phyloP scores from a whole-genome alignment of 495 filamentous ascomycete genomes.

The Aspergillus cavernicola region DNA sequence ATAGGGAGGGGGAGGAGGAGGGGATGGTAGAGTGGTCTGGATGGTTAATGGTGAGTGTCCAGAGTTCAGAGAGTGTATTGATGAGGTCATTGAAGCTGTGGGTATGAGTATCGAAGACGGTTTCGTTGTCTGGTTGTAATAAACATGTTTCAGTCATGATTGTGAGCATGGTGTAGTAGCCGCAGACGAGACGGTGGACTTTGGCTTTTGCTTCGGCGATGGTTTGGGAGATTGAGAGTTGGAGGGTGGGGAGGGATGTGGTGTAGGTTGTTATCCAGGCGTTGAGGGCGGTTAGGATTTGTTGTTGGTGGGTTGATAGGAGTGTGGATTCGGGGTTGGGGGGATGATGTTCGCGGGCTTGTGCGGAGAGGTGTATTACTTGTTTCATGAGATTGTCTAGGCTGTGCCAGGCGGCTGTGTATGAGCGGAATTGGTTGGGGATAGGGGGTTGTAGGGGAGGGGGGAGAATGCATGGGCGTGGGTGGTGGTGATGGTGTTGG shows the following conservation, averaged over 20 bases:
- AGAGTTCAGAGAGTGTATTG: constrained; percentile 25
- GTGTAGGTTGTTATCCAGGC: neutral
- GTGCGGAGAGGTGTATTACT: neutral
- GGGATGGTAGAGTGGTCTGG: neutral
- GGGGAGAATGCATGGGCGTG: neutral
- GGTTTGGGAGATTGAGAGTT: neutral
- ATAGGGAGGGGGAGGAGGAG: too few species aligned
- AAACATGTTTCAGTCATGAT: constrained; percentile 45
- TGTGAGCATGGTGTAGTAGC: constrained; percentile 44
- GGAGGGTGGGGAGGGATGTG: neutral
- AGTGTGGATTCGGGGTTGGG: neutral
- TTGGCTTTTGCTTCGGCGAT: neutral
- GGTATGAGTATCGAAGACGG: constrained; percentile 39
- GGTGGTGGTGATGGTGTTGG: neutral
- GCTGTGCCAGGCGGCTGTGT: neutral
- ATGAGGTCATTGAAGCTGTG: constrained; percentile 36
- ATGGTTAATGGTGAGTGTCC: constrained; percentile 7
- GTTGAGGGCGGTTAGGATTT: neutral
- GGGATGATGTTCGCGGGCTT: neutral
- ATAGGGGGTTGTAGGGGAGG: neutral
- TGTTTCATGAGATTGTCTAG: constrained; percentile 4
- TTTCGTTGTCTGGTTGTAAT: constrained; percentile 25
- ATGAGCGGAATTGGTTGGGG: neutral
- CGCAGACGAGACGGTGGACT: constrained; percentile 30
- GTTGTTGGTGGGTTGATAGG: neutral